Percentiles rank a stretch among this genome's conserved stretches.
Conservation (phyloP, 495 filamentous ascomycete genomes). For the Xylaria acuta region DNA sequence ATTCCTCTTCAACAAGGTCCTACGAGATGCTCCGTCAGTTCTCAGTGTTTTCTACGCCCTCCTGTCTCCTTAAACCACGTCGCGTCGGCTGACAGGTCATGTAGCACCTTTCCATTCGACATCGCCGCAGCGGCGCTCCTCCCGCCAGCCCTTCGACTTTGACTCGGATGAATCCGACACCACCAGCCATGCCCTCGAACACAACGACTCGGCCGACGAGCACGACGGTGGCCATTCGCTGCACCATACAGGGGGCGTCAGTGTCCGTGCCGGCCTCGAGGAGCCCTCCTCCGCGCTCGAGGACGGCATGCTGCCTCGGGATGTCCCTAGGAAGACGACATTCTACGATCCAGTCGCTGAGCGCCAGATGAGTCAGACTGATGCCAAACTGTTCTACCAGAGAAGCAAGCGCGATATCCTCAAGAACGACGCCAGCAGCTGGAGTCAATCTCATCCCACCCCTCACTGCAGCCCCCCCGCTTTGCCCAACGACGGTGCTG, state of each 20-base stretch:
- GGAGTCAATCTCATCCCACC: conserved; percentile 53
- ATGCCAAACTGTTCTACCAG: conserved; percentile 95
- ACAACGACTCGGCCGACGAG: conserved; percentile 25
- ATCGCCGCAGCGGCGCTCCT: conserved; percentile 31
- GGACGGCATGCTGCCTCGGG: conserved; percentile 72
- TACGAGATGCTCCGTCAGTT: conserved; percentile 18
- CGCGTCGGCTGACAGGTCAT: conserved; percentile 31
- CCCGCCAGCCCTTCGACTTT: conserved; percentile 36
- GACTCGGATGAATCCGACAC: conserved; percentile 38
- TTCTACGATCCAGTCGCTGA: conserved; percentile 89
- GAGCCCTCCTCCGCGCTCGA: conserved; percentile 36
- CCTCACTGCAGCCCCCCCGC: conserved; percentile 54
- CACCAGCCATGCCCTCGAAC: conserved; percentile 28
- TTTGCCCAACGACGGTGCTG: conserved; percentile 18
- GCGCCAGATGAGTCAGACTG: conserved; percentile 86
- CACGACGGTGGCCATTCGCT: conserved; percentile 10
- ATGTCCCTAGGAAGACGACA: conserved; percentile 78
- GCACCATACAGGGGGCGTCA: conserved; percentile 9
- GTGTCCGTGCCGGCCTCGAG: conserved; percentile 20
- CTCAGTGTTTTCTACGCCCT: conserved; percentile 16
- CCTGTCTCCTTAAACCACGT: conserved; percentile 12
- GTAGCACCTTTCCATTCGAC: conserved; percentile 33
- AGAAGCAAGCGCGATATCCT: conserved; percentile 72
- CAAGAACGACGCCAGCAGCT: conserved; percentile 52
- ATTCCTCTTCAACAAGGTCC: not conserved